Evolutionary conservation across 164 flowering plant genomes (phyloP).

Genomic region (Malania oleifera): DNA sequence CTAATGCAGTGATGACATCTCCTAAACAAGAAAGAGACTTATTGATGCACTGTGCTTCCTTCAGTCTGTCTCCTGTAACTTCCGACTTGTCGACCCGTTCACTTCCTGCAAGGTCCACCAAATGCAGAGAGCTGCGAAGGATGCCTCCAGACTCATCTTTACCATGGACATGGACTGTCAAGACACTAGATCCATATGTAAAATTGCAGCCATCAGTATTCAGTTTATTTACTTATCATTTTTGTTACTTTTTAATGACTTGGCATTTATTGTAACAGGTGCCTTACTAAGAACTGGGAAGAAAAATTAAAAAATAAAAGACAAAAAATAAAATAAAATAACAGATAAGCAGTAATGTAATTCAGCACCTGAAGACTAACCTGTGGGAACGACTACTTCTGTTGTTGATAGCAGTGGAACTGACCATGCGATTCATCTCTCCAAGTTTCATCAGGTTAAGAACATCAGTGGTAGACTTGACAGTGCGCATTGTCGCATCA

Average conservation of each 20-base stretch:
- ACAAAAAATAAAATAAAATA: too few species aligned
- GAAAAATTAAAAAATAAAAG: too few species aligned
- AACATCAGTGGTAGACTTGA: slow-evolving; percentile 63
- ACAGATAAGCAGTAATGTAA: background rate
- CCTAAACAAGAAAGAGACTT: slow-evolving; percentile 84
- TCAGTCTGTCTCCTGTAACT: slow-evolving; percentile 75
- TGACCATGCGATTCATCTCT: slow-evolving; percentile 53
- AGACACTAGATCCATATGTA: slow-evolving; percentile 32
- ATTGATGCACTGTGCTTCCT: slow-evolving; percentile 76
- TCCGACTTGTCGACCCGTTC: slow-evolving; percentile 79
- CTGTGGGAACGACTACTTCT: slow-evolving; percentile 83
- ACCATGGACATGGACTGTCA: slow-evolving; percentile 62
- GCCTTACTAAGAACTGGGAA: too few species aligned
- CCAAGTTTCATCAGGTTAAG: slow-evolving; percentile 70
- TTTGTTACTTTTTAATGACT: background rate
- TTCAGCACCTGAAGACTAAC: slow-evolving; percentile 23
- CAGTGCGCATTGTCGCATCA: slow-evolving; percentile 57
- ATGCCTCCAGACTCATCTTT: slow-evolving; percentile 49
- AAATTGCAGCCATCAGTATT: slow-evolving; percentile 6
- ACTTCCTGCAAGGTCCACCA: slow-evolving; percentile 85
- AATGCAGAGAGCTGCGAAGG: slow-evolving; percentile 55
- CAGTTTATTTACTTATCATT: background rate
- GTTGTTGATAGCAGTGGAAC: slow-evolving; percentile 65
- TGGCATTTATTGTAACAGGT: too few species aligned
- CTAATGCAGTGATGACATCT: slow-evolving; percentile 80